These are phyloP conservation scores for Raddia guianensis DNA, from an alignment of 176 grass and related monocot species.

Conservation along the genomic window DNA sequence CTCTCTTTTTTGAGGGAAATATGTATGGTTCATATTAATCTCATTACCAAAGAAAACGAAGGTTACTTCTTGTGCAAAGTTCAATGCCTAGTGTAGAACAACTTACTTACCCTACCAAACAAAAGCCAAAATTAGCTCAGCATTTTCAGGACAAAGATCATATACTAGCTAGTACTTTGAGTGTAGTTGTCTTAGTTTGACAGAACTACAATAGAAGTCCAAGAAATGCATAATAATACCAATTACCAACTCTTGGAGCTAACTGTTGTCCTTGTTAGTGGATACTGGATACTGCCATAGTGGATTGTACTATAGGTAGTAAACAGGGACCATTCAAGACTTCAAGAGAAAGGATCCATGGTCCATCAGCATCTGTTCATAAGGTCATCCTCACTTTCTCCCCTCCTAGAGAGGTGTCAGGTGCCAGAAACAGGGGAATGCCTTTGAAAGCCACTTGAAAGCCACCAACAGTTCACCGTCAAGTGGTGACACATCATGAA, in stretches of 20 bases:
- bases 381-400: not conserved
- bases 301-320: not conserved
- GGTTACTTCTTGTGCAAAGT: not conserved
- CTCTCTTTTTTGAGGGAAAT: not conserved
- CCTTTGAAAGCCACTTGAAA: conserved; percentile 31
- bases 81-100: not conserved
- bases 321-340: not conserved
- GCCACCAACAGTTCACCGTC: conserved; percentile 19
- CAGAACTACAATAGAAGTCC: not conserved
- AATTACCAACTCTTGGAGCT: conserved; percentile 12
- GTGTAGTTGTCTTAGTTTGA: not conserved
- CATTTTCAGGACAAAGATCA: not conserved
- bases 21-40: not conserved
- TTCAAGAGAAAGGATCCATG: not conserved
- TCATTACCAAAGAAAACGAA: not conserved
- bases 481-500: conserved; percentile 23
- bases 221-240: not conserved
- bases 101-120: not conserved
- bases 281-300: not conserved
- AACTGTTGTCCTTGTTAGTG: conserved; percentile 1
- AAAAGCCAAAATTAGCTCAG: not conserved
- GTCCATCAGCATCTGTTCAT: not conserved
- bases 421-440: not conserved
- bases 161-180: not conserved
- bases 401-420: not conserved